These are phyloP conservation scores for Cynanchum wilfordii DNA, from an alignment of 257 asterid species.

Conservation along the genomic window DNA sequence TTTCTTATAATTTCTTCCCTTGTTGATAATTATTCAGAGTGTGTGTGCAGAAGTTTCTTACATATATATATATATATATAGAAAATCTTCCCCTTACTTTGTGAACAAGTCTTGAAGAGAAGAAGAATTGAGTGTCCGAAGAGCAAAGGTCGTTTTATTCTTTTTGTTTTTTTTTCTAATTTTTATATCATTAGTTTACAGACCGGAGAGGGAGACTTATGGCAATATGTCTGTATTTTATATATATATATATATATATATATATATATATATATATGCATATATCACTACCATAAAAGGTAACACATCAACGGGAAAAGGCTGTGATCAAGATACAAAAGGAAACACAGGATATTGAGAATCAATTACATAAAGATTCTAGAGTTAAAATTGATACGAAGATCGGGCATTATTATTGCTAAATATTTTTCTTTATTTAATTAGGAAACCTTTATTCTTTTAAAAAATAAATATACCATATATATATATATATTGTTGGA, in stretches of 20 bases:
- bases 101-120: neutral
- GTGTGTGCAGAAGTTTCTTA: too few species aligned
- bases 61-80: too few species aligned
- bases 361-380: neutral
- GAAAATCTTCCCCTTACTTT: neutral
- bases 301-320: too few species aligned
- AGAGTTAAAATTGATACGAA: neutral
- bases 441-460: too few species aligned
- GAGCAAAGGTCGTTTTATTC: conserved; percentile 30
- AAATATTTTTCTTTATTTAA: neutral
- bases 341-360: neutral
- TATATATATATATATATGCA: too few species aligned
- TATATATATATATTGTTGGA: too few species aligned
- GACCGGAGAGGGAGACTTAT: too few species aligned
- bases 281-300: neutral
- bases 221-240: too few species aligned
- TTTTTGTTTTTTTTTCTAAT: too few species aligned
- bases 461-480: too few species aligned
- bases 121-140: conserved; percentile 32
- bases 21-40: neutral
- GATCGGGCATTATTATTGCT: neutral
- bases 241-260: too few species aligned
- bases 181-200: too few species aligned
- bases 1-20: neutral
- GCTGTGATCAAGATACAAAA: neutral